Evolutionary conservation across 192 early-diverging fungal genomes (phyloP).

Genomic region (Rhizoclosmatium globosum): DNA sequence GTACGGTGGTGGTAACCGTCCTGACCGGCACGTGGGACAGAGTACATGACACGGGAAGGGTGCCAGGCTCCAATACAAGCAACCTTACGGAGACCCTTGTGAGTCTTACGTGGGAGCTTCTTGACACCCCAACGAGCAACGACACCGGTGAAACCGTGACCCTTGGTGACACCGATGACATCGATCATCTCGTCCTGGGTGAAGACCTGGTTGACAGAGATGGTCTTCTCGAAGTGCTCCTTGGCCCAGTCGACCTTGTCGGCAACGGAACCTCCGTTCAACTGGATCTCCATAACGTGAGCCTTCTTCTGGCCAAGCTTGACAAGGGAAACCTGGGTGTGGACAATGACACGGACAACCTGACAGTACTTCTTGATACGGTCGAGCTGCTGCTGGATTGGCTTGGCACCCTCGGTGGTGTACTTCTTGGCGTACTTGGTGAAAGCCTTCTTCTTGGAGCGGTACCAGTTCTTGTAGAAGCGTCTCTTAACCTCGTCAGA

Average conservation of each 20-base stretch:
- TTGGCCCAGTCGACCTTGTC: slow-evolving; percentile 99
- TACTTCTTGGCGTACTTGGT: slow-evolving; percentile 99
- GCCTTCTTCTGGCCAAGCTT: slow-evolving; percentile 99
- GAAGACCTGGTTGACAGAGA: slow-evolving; percentile 90
- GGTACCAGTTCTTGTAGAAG: slow-evolving; percentile 99
- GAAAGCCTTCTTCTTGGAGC: slow-evolving; percentile 99
- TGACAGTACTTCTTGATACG: slow-evolving; percentile 99
- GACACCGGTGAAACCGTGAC: slow-evolving; percentile 99
- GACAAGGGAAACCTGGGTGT: slow-evolving; percentile 97
- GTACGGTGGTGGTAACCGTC: slow-evolving; percentile 99
- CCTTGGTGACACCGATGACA: slow-evolving; percentile 98
- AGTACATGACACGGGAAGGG: slow-evolving; percentile 95
- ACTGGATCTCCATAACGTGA: slow-evolving; percentile 99
- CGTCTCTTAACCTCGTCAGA: slow-evolving; percentile 97
- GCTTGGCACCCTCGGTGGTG: slow-evolving; percentile 76
- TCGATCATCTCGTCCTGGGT: slow-evolving; percentile 99
- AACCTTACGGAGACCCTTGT: slow-evolving; percentile 99
- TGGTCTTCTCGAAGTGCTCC: slow-evolving; percentile 96
- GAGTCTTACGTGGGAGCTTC: slow-evolving; percentile 99
- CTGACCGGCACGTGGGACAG: slow-evolving; percentile 99
- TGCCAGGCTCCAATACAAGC: slow-evolving; percentile 99
- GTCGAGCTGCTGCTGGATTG: slow-evolving; percentile 91
- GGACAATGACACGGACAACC: slow-evolving; percentile 95
- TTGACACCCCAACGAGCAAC: slow-evolving; percentile 99
- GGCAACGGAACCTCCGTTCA: slow-evolving; percentile 96